Evolutionary conservation across 1,284 basidiomycete genomes (phyloP), one percentile per base, ranked within the genome.

Genomic region (Cutaneotrichosporon curvatum): DNA sequence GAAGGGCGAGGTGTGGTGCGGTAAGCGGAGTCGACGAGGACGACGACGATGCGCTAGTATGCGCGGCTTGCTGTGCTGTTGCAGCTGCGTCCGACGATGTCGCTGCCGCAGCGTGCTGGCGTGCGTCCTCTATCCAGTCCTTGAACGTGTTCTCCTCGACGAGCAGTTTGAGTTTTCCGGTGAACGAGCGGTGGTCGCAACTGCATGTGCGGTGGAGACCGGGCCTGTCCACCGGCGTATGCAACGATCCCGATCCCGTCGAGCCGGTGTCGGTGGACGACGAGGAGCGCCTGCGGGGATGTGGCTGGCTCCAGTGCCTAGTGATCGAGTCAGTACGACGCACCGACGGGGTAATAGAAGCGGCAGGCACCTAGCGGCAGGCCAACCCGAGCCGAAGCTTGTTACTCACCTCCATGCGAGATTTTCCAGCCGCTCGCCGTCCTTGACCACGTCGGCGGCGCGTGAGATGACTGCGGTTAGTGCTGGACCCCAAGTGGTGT

Each of bases 101-200:
- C n/a, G 39, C 18, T 32, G 11, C n/a, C n/a, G 39, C 12, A 4
- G 31, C n/a, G 31, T 45, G 37, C 19, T 43, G 34, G 15, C 30
- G 43, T n/a, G 67, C 67, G 40, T 64, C 66, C 36, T 55, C 57
- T n/a, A 70, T 62, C 67, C 67, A 70, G 43, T 70, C 66, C 45
- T 61, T 66, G 50, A 70, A 68, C 20, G 61, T 55, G 22, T 63
- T 59, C 18, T 55, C 56, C 36, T 67, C 64, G 14, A 67, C 53
- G 7, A 70, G 48, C 16, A 70, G 57, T 28, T 59, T 55, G 34
- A 70, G 57, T 2, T 60, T 53, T 11, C 57, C 59, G 16, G 65
- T 62, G 41, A 70, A 70, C 4, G 62, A 59, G 28, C 62, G 55
- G 7, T 48, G 42, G 25, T 63, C 64, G 32, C 48, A 44, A 21